Evolutionary conservation across 2,329 filamentous ascomycete genomes (phyloP).

Genomic region (Sporothrix globosa): DNA sequence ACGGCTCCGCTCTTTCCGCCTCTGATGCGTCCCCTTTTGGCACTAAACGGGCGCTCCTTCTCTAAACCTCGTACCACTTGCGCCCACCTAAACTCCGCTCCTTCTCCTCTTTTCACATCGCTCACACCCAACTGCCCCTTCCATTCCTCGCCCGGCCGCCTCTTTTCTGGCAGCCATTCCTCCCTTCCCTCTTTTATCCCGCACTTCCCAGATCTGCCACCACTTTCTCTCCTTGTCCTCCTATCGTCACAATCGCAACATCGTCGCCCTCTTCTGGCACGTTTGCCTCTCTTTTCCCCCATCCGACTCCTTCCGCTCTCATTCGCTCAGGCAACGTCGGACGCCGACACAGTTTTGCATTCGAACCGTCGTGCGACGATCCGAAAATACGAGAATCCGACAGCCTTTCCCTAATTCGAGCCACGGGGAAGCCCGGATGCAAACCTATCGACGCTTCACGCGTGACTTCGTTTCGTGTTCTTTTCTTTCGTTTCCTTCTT

Average conservation of each 20-base stretch:
- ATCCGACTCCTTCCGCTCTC: too few relatives aligned
- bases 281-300: constrained; percentile 4
- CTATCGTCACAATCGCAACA: constrained; percentile 20
- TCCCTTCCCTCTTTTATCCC: constrained; percentile 18
- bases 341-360: background rate
- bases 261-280: constrained; percentile 17
- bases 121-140: constrained; percentile 4
- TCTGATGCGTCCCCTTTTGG: background rate
- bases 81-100: background rate
- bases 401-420: background rate
- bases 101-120: constrained; percentile 18
- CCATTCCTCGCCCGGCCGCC: constrained; percentile 8
- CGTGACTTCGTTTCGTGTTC: background rate
- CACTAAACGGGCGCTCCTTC: constrained; percentile 22
- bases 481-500: background rate
- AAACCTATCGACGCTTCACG: background rate
- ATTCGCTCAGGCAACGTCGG: constrained; percentile 22
- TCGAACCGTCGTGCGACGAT: constrained; percentile 15
- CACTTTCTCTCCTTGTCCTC: constrained; percentile 14
- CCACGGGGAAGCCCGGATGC: constrained; percentile 21
- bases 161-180: constrained; percentile 5
- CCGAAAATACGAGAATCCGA: background rate
- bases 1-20: constrained; percentile 26
- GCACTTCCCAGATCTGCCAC: constrained; percentile 27
- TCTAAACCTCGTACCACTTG: constrained; percentile 10